Conservation (phyloP, 2,329 filamentous ascomycete genomes). For the Cladorrhinum sp. region DNA sequence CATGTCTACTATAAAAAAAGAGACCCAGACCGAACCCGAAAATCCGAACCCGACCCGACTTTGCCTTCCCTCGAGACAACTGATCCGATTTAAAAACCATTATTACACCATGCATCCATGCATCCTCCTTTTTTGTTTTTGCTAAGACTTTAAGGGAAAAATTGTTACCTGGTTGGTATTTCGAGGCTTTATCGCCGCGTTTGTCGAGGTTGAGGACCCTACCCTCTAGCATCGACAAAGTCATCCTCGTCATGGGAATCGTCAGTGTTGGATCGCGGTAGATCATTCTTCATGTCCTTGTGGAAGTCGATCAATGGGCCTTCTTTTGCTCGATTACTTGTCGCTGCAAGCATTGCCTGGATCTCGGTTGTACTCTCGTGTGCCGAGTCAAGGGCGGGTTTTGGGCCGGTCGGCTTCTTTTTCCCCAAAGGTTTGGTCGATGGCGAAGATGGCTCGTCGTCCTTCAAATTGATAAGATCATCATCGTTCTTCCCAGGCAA, state of each 20-base stretch:
- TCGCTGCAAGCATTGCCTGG: slow-evolving; percentile 43
- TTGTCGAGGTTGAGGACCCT: background rate
- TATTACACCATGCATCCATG: background rate
- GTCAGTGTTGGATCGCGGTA: slow-evolving; percentile 42
- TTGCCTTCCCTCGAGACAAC: background rate
- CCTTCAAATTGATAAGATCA: slow-evolving; percentile 58
- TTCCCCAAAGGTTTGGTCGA: background rate
- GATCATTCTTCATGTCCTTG: slow-evolving; percentile 49
- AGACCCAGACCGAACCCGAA: background rate
- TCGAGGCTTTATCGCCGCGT: background rate
- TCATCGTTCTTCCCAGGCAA: slow-evolving; percentile 26
- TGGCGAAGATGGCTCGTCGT: slow-evolving; percentile 29
- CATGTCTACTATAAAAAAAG: slow-evolving; percentile 9
- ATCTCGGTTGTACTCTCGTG: slow-evolving; percentile 39
- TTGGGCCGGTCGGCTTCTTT: slow-evolving; percentile 11
- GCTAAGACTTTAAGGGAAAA: background rate
- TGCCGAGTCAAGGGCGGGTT: slow-evolving; percentile 19
- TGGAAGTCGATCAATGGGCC: slow-evolving; percentile 57
- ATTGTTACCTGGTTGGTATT: background rate
- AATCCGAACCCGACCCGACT: background rate
- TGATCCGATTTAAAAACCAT: slow-evolving; percentile 8
- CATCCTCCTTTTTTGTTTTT: slow-evolving; percentile 2
- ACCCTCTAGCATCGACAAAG: slow-evolving; percentile 39
- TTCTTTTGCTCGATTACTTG: slow-evolving; percentile 42
- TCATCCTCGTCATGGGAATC: slow-evolving; percentile 38